Conservation (phyloP, 2,329 filamentous ascomycete genomes). For the Ceratocystis destructans region DNA sequence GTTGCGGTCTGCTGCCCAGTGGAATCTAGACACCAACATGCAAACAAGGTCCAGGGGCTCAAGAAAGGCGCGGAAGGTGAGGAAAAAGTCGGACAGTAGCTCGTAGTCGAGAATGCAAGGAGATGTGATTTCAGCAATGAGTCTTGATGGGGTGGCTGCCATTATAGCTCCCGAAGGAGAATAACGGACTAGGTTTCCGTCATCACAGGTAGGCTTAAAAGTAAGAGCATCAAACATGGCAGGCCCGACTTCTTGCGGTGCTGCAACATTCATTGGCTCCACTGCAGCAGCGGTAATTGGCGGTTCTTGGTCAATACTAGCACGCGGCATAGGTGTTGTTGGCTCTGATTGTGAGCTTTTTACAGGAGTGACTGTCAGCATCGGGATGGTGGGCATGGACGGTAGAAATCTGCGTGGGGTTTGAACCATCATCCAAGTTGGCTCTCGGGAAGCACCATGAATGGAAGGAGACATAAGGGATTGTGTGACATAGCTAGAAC, state of each 20-base stretch:
- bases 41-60: constrained; percentile 61
- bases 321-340: constrained; percentile 26
- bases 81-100: constrained; percentile 90
- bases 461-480: constrained; percentile 10
- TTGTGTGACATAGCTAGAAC: constrained; percentile 13
- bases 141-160: constrained; percentile 76
- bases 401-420: constrained; percentile 14
- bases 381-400: constrained; percentile 4
- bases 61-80: constrained; percentile 84
- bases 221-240: constrained; percentile 73
- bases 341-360: constrained; percentile 21
- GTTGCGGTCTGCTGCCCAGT: constrained; percentile 68
- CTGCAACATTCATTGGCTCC: constrained; percentile 37
- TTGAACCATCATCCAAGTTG: constrained; percentile 18
- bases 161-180: constrained; percentile 59
- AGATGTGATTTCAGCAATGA: constrained; percentile 93
- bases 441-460: constrained; percentile 16
- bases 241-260: constrained; percentile 46
- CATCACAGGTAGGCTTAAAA: constrained; percentile 63
- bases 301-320: not conserved
- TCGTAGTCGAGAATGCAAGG: constrained; percentile 95
- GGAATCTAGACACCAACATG: constrained; percentile 70
- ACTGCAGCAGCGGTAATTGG: constrained; percentile 21
- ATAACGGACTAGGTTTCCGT: constrained; percentile 71
- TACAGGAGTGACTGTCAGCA: not conserved